These are phyloP conservation scores for Craspedostauros australis DNA, from an alignment of 108 stramenopile genomes.

Conservation along the genomic window DNA sequence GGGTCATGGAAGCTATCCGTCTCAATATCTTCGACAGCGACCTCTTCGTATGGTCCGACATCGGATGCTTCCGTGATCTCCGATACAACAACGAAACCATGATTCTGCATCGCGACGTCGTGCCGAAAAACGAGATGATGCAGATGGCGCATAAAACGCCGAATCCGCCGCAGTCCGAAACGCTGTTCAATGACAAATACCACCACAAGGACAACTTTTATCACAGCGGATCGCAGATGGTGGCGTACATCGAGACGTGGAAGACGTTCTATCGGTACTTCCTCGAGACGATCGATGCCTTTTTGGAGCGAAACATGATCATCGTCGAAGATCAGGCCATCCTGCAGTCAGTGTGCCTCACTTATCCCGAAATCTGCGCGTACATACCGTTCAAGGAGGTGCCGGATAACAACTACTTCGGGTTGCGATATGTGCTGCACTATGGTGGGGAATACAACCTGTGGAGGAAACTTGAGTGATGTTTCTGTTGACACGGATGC, in stretches of 20 bases:
- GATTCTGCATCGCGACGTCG: constrained; percentile 24
- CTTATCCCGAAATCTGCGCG: constrained; percentile 39
- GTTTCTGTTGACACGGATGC: too few relatives aligned
- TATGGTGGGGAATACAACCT: constrained; percentile 18
- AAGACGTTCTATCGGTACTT: constrained; percentile 41
- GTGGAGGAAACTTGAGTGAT: too few relatives aligned
- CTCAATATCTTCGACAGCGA: constrained; percentile 41
- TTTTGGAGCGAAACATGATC: constrained; percentile 41
- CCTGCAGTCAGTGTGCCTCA: constrained; percentile 36
- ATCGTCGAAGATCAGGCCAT: constrained; percentile 60
- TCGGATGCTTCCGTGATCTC: constrained; percentile 48
- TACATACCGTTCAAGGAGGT: constrained; percentile 33
- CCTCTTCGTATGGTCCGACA: constrained; percentile 52
- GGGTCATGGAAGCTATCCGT: constrained; percentile 33
- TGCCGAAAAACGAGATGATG: constrained; percentile 32
- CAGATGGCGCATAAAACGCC: constrained; percentile 47
- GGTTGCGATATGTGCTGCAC: constrained; percentile 37
- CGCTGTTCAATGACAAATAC: constrained; percentile 43
- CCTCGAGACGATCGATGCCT: constrained; percentile 28
- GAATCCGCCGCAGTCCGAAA: constrained; percentile 25
- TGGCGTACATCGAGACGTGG: constrained; percentile 33
- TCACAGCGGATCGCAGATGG: constrained; percentile 47
- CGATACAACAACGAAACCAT: constrained; percentile 31
- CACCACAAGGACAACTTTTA: constrained; percentile 33
- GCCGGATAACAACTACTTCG: constrained; percentile 52